phyloP scores from a whole-genome alignment of 805 yeast species.

The Yarrowia deformans region DNA sequence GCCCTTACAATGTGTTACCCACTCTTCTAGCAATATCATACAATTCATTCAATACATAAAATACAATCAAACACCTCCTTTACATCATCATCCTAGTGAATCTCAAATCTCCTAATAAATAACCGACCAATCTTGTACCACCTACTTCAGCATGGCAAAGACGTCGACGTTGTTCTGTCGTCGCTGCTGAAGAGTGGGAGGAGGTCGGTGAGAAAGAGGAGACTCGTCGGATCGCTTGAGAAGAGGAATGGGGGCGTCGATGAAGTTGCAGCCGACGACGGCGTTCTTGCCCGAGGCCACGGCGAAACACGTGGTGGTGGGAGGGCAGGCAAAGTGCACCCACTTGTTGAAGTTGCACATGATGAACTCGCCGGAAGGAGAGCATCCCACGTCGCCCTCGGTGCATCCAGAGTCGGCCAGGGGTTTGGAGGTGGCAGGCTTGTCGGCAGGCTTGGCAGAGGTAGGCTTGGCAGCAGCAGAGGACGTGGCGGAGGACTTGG shows the following conservation, averaged over 20 bases:
- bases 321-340: slow-evolving; percentile 65
- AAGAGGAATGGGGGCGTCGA: slow-evolving; percentile 33
- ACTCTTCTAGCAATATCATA: not conserved
- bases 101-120: slow-evolving; percentile 20
- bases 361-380: slow-evolving; percentile 59
- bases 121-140: not conserved
- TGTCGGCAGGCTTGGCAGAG: slow-evolving; percentile 42
- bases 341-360: slow-evolving; percentile 65
- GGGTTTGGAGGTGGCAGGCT: slow-evolving; percentile 1
- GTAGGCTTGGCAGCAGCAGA: slow-evolving; percentile 27
- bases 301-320: slow-evolving; percentile 69
- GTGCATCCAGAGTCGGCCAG: slow-evolving; percentile 41
- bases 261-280: slow-evolving; percentile 59
- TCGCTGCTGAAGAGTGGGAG: slow-evolving; percentile 26
- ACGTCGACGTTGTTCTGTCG: slow-evolving; percentile 23
- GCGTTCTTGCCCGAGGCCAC: slow-evolving; percentile 53
- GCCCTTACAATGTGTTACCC: too few relatives aligned
- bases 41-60: slow-evolving; percentile 21
- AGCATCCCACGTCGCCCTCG: slow-evolving; percentile 62
- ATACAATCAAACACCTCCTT: too few relatives aligned
- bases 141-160: slow-evolving; percentile 4
- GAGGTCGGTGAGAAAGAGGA: slow-evolving; percentile 1
- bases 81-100: not conserved
- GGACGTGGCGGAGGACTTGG: too few relatives aligned
- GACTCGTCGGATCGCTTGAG: slow-evolving; percentile 24